Evolutionary conservation across 805 yeast species (phyloP), one percentile per base, ranked within the genome.

Genomic region (Myxozyma neglecta): DNA sequence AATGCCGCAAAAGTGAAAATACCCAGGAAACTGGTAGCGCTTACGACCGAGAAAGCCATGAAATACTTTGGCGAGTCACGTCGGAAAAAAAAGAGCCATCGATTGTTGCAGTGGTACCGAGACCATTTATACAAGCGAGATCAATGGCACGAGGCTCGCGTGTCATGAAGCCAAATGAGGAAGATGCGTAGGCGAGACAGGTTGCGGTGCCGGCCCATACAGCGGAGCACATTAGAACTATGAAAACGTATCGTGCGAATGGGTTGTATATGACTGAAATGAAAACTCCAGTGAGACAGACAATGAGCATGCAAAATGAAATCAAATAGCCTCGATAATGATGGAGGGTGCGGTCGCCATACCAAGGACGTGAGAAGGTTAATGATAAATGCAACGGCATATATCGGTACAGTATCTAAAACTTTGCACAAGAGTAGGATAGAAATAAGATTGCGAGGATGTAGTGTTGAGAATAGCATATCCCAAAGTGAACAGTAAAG

Each of bases 131-230:
- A 14, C 29, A 16, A 6, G 64, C 64, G 8, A 61, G 58, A n/a
- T 53, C 54, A n/a, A 61, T 57, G 5, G 50, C 64, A 1, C 64
- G 61, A 8, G 64, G 51, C 34, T 59, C 64, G 11, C 61, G 56
- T 35, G 56, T 57, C 56, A 60, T 24, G 35, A 35, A 51, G 2
- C 57, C 60, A 32, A 56, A 49, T 20, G 64, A 56, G 2, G 64
- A 56, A 9, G 64, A 60, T 1, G 60, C 60, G 53, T 40, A 60
- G 13, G 63, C 63, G 2, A 60, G 53, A 18, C 53, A 43, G 11
- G 45, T 53, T 2, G 63, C 56, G 4, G 63, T 60, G 10, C 50
- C 56, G 5, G 57, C 45, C 63, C 63, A 60, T 4, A 51, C 64
- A 16, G 57, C 56, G 18, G 57, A 20, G 37, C 54, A 44, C 60